These are phyloP conservation scores for Colletotrichum cereale DNA, from an alignment of 2,329 filamentous ascomycete species.

Conservation along the genomic window DNA sequence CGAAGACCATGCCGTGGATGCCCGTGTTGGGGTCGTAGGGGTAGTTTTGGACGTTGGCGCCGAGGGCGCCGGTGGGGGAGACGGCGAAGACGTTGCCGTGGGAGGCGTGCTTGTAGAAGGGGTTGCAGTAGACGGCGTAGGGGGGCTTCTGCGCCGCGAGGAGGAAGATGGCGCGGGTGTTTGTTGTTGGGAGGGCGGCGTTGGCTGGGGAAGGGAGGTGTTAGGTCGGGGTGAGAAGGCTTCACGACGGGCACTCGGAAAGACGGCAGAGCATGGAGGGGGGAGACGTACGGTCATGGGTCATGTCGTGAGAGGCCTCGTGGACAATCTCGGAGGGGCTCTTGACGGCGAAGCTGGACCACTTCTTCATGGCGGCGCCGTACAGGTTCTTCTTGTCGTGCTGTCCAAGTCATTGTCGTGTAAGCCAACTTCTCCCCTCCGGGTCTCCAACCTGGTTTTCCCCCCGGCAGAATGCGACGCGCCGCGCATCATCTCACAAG, in stretches of 20 bases:
- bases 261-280: neutral
- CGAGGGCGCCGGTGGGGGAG: constrained; percentile 67
- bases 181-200: constrained; percentile 77
- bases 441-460: neutral
- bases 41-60: constrained; percentile 78
- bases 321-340: constrained; percentile 83
- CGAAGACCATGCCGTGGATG: constrained; percentile 87
- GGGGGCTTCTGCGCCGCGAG: constrained; percentile 83
- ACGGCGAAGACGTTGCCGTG: constrained; percentile 83
- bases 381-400: constrained; percentile 88
- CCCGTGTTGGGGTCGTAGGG: constrained; percentile 77
- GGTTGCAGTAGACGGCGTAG: constrained; percentile 88
- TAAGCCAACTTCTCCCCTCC: constrained; percentile 33
- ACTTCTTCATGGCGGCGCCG: constrained; percentile 93
- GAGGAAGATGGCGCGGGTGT: constrained; percentile 90
- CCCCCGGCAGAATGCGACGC: neutral
- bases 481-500: neutral
- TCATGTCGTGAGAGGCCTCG: constrained; percentile 79
- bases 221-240: constrained; percentile 22
- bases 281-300: constrained; percentile 76
- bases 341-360: constrained; percentile 84
- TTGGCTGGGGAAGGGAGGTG: constrained; percentile 61
- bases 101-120: constrained; percentile 88
- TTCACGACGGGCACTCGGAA: no score
- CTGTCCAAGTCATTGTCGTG: constrained; percentile 55